Conservation (phyloP, 2,329 filamentous ascomycete species). For the Orbilia ellipsospora region DNA sequence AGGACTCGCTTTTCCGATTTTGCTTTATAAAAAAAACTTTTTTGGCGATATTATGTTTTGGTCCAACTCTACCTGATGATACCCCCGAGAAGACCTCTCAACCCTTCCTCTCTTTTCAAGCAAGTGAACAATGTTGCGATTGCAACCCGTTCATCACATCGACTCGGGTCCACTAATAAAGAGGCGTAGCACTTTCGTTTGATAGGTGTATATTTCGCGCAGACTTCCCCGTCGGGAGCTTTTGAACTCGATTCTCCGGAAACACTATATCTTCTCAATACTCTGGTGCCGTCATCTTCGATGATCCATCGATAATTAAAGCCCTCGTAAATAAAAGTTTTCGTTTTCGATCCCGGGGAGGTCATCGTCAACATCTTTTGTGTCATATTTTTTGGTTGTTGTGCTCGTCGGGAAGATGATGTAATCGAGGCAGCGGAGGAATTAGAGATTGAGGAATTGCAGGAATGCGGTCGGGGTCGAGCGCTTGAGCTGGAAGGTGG, state of each 20-base stretch:
- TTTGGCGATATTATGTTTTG: neutral
- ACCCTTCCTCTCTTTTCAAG: slow-evolving; percentile 39
- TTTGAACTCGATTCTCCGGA: slow-evolving; percentile 31
- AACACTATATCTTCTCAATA: slow-evolving; percentile 32
- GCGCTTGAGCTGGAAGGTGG: slow-evolving; percentile 35
- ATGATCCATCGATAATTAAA: slow-evolving; percentile 46
- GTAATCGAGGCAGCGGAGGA: slow-evolving; percentile 42
- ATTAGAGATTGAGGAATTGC: slow-evolving; percentile 49
- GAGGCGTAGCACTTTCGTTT: slow-evolving; percentile 45
- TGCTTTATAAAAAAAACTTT: no score
- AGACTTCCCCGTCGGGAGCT: slow-evolving; percentile 32
- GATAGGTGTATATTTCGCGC: slow-evolving; percentile 45
- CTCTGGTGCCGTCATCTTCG: slow-evolving; percentile 44
- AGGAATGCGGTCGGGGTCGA: slow-evolving; percentile 49
- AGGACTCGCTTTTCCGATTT: no score
- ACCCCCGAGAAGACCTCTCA: slow-evolving; percentile 46
- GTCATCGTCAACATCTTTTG: slow-evolving; percentile 54
- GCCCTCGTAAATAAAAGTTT: slow-evolving; percentile 30
- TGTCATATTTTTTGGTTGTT: slow-evolving; percentile 47
- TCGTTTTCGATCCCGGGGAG: slow-evolving; percentile 39
- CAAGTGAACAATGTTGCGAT: slow-evolving; percentile 50
- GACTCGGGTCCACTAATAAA: slow-evolving; percentile 46
- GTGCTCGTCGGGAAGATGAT: slow-evolving; percentile 27
- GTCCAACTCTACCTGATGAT: slow-evolving; percentile 31
- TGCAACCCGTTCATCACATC: slow-evolving; percentile 52